A percentile compares a stretch with the other conserved stretches of the same genome.
Conservation (phyloP, 352 stramenopile species). For the Pythium sukuiense region DNA sequence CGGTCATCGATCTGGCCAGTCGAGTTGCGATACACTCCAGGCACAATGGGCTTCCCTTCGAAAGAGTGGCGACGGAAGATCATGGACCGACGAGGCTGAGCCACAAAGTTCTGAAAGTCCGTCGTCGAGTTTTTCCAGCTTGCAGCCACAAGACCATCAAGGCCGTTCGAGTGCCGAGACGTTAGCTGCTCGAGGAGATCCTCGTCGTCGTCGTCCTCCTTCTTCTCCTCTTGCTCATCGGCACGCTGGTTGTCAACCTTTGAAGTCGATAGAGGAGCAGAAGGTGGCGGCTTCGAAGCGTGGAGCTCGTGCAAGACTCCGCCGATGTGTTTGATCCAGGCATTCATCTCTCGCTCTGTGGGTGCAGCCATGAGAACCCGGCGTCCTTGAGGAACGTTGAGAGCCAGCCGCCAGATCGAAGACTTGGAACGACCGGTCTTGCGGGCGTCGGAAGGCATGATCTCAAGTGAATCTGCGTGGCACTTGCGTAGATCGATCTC, state of each 20-base stretch:
- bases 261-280: not conserved
- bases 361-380: conserved; percentile 64
- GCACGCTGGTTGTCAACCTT: not conserved
- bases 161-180: not conserved
- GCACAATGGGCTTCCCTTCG: conserved; percentile 4
- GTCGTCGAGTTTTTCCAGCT: conserved; percentile 14
- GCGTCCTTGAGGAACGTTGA: conserved; percentile 53
- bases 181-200: not conserved
- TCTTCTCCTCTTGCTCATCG: not conserved
- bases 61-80: conserved; percentile 17
- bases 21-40: conserved; percentile 17
- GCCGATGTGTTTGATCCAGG: conserved; percentile 74
- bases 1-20: conserved; percentile 13
- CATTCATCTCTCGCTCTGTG: conserved; percentile 86
- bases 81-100: conserved; percentile 18
- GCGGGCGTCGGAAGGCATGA: conserved; percentile 78
- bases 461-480: conserved; percentile 60
- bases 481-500: conserved; percentile 71
- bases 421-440: conserved; percentile 70
- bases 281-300: too few species aligned
- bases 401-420: conserved; percentile 77
- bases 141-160: not conserved
- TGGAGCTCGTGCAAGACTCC: conserved; percentile 4
- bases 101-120: conserved; percentile 30
- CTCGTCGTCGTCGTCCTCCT: not conserved